A percentile compares a stretch with the other conserved stretches of the same genome.
These are phyloP conservation scores for Boeremia lycopersici DNA, from an alignment of 2,329 filamentous ascomycete species.

Conservation along the genomic window DNA sequence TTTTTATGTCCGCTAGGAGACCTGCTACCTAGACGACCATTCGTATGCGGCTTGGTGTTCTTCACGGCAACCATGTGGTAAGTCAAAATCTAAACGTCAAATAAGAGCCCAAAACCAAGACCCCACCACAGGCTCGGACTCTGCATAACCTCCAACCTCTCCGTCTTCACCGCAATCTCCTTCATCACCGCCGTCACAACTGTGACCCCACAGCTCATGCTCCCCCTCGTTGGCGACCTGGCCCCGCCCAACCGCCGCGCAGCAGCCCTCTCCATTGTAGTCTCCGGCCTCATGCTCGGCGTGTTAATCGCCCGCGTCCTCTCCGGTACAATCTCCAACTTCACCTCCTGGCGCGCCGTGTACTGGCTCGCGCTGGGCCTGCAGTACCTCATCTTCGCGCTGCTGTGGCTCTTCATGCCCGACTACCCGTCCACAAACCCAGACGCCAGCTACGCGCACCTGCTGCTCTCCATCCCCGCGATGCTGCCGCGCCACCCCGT, in stretches of 20 bases:
- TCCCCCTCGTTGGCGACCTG: constrained; percentile 79
- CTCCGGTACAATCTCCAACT: constrained; percentile 76
- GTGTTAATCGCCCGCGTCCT: constrained; percentile 77
- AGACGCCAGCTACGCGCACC: constrained; percentile 67
- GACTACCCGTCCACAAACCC: constrained; percentile 80
- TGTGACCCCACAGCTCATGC: constrained; percentile 76
- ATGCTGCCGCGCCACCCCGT: constrained; percentile 70
- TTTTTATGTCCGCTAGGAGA: constrained; percentile 80
- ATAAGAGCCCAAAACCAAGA: background rate
- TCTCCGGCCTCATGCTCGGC: constrained; percentile 75
- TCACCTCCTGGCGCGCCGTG: constrained; percentile 74
- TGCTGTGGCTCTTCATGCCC: constrained; percentile 76
- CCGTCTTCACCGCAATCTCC: constrained; percentile 70
- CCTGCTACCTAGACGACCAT: constrained; percentile 67
- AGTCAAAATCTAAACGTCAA: constrained; percentile 30
- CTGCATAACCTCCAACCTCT: constrained; percentile 70
- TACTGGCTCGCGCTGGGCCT: constrained; percentile 79
- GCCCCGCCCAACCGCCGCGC: constrained; percentile 72
- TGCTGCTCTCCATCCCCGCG: constrained; percentile 68
- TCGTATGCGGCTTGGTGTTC: constrained; percentile 70
- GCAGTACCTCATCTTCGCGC: constrained; percentile 68
- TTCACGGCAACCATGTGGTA: constrained; percentile 71
- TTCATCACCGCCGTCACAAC: constrained; percentile 79
- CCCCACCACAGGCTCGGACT: constrained; percentile 60
- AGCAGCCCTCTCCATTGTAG: constrained; percentile 73